Evolutionary conservation across 495 filamentous ascomycete genomes (phyloP), one percentile per base, ranked within the genome.

Genomic region (Pseudoneurospora amorphoporcata): DNA sequence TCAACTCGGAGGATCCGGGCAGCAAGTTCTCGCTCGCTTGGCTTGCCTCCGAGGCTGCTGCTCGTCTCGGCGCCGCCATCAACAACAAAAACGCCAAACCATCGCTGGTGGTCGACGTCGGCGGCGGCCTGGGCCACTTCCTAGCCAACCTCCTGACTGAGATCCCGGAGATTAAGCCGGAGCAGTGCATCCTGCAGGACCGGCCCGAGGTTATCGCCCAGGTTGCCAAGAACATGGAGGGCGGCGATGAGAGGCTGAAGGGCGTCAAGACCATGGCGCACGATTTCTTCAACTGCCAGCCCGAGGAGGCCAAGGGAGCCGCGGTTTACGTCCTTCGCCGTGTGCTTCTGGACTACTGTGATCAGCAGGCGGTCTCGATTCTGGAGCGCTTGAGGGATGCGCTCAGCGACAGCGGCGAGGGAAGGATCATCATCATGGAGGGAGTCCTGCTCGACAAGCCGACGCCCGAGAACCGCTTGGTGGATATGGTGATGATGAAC

Each of bases 271-370:
- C 84, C 68, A 81, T 81, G 75, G 77, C 72, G 45, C 77, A 79
- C 71, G 83, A 85, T 19, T 83, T 87, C 70, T 83, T 83, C 65
- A 75, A 75, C 0, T 68, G 72, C 23, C 86, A 88, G 72, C 82
- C 83, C 0, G 76, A 85, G 0, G 81, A 84, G 69, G 78, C 78
- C 75, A 68, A 71, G 79, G 86, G 83, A 14, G 86, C 87, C 0
- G 71, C 81, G 5, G 80, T 82, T 1, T 89, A 88, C 75, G 82
- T 84, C 72, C 77, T 86, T 42, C 84, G 86, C 32, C 77, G 82
- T n/a, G 80, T 87, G 3, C 76, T 89, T 0, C 86, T 88, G 69
- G 84, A 89, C 74, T 88, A 85, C 77, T 77, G 83, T 4, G 85
- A 87, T 42, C 16, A 61, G 4, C 70, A 77, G 2, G 80, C 81